phyloP scores from a whole-genome alignment of 352 stramenopile genomes.

The Phytophthora capsici region DNA sequence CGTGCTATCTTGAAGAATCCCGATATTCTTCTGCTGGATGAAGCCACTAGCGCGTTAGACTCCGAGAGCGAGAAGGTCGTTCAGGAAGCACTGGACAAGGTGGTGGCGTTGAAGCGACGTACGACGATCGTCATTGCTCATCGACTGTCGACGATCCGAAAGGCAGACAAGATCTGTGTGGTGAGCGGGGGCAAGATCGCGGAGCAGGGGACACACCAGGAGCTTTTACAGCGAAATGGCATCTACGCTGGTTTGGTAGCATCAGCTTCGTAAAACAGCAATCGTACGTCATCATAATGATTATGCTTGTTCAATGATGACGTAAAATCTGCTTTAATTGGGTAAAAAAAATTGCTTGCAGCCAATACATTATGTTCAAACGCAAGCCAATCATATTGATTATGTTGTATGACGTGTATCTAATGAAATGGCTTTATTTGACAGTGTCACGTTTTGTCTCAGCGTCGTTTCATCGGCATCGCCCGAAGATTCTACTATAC shows the following conservation, averaged over 20 bases:
- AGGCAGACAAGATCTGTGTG: slow-evolving; percentile 25
- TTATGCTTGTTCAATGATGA: neutral
- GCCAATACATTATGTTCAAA: neutral
- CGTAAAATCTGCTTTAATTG: neutral
- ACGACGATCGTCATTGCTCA: slow-evolving; percentile 90
- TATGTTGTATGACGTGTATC: slow-evolving; percentile 3
- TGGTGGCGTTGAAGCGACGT: slow-evolving; percentile 10
- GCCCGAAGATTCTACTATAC: too few species aligned
- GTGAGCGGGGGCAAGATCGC: slow-evolving; percentile 26
- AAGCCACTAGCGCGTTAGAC: neutral
- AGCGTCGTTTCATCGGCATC: neutral
- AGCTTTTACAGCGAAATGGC: slow-evolving; percentile 23
- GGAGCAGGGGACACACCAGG: slow-evolving; percentile 24
- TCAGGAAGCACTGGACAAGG: slow-evolving; percentile 12
- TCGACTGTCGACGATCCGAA: slow-evolving; percentile 52
- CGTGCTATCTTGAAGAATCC: slow-evolving; percentile 5
- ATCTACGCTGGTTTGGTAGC: slow-evolving; percentile 17
- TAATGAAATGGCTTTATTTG: slow-evolving; percentile 28
- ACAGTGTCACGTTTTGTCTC: slow-evolving; percentile 12
- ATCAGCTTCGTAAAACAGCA: neutral
- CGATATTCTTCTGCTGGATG: slow-evolving; percentile 1
- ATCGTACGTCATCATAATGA: neutral
- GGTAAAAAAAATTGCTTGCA: neutral
- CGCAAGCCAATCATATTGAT: too few species aligned
- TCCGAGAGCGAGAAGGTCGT: slow-evolving; percentile 8